Percentiles rank a stretch among this genome's conserved stretches.
Conservation (phyloP, 2,329 filamentous ascomycete genomes). For the Scedosporium apiospermum region DNA sequence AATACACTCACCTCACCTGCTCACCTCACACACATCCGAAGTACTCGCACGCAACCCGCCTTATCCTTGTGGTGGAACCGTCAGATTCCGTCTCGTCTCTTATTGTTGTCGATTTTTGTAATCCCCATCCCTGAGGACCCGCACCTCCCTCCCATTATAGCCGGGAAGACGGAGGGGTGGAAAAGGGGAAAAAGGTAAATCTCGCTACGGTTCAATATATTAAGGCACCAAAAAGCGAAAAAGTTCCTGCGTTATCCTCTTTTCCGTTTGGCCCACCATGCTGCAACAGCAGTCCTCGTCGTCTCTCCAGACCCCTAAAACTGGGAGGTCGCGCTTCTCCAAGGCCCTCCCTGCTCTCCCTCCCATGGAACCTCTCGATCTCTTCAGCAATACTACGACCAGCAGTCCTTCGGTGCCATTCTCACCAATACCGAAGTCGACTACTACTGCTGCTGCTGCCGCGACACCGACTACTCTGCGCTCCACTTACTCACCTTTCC, state of each 20-base stretch:
- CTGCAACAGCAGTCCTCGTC: conserved; percentile 8
- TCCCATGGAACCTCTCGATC: conserved; percentile 16
- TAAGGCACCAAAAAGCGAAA: background rate
- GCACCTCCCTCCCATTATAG: conserved; percentile 1
- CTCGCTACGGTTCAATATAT: conserved; percentile 3
- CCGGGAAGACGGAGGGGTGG: background rate
- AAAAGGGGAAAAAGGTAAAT: background rate
- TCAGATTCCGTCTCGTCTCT: background rate
- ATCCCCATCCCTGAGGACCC: background rate
- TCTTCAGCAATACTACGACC: background rate
- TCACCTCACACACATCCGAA: background rate
- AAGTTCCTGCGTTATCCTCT: background rate
- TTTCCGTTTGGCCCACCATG: conserved; percentile 7
- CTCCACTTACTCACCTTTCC: background rate
- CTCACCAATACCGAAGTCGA: background rate
- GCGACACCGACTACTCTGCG: background rate
- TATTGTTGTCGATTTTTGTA: background rate
- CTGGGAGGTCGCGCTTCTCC: conserved; percentile 45
- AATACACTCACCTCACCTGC: background rate
- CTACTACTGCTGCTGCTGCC: background rate
- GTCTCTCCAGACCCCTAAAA: conserved; percentile 21
- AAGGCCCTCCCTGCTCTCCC: conserved; percentile 47
- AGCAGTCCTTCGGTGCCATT: background rate
- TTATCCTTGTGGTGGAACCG: background rate
- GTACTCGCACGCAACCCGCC: background rate